Conservation (phyloP, 352 stramenopile species). For the Globisporangium heterothallicum region DNA sequence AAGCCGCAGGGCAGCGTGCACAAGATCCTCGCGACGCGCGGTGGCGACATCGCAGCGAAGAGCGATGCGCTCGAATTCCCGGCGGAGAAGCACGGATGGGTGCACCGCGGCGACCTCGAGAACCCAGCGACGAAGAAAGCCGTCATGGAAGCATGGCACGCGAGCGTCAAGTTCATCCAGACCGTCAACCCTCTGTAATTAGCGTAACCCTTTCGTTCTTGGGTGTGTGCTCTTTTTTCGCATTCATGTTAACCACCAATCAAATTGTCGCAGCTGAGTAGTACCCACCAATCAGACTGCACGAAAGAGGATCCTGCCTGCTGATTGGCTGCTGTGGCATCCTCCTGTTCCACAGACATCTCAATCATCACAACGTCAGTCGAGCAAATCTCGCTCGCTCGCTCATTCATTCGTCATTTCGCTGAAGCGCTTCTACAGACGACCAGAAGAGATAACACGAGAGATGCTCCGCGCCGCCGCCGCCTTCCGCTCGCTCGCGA, state of each 20-base stretch:
- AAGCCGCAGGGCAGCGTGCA: slow-evolving; percentile 64
- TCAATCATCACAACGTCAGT: no score
- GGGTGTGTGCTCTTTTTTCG: not conserved
- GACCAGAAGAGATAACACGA: not conserved
- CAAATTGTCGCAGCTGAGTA: not conserved
- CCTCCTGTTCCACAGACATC: not conserved
- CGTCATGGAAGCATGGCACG: slow-evolving; percentile 62
- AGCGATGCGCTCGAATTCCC: slow-evolving; percentile 67
- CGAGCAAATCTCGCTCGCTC: not conserved
- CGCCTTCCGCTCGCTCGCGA: slow-evolving; percentile 11
- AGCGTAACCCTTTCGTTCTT: not conserved
- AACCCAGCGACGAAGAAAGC: slow-evolving; percentile 55
- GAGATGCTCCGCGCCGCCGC: slow-evolving; percentile 10
- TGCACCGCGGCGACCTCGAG: slow-evolving; percentile 74
- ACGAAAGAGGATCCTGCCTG: not conserved
- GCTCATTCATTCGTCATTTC: slow-evolving; percentile 1
- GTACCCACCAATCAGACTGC: not conserved
- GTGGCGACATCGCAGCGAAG: slow-evolving; percentile 36
- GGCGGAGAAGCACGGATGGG: slow-evolving; percentile 75
- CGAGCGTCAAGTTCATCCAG: slow-evolving; percentile 56
- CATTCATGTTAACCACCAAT: not conserved
- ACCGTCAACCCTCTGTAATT: slow-evolving; percentile 39
- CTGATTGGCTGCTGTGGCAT: not conserved
- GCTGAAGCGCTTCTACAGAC: not conserved
- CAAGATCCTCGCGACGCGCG: slow-evolving; percentile 56